Base-by-base conservation (phyloP, 768 basidiomycete species). In the Auricularia auricula-judae region DNA sequence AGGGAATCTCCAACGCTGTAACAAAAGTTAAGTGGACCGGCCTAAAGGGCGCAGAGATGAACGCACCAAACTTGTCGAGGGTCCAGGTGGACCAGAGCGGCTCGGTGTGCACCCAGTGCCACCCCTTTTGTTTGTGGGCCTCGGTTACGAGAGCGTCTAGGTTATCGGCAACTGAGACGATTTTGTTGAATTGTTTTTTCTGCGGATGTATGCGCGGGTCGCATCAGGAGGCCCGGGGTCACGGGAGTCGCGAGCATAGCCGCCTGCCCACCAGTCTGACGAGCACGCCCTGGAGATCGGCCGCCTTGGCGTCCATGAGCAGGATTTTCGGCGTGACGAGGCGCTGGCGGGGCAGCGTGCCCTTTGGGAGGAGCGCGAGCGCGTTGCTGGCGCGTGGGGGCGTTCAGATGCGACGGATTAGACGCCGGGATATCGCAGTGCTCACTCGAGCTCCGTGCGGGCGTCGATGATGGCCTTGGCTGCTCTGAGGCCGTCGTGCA, bases 11-110 rank as follows among this genome's bases (percentile, higher is more conserved):
- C 18, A 78, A 79, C 12, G 84, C 89, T 90, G 66, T 16, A n/a
- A 39, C 3, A 3, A 51, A 12, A 36, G 18, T 36, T 16, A 62
- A 7, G 54, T n/a, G 64, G 51, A 56, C 23, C 64, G 16, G 63
- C 10, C 4, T 59, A 42, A 42, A n/a, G 18, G 39, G 36, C 60
- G 36, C 23, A 54, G 5, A n/a, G 4, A 51, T 39, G 21, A 62
- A 71, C 78, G 51, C 65, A 88, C 91, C 88, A 64, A 93, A 91
- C 73, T 83, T 87, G 68, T 88, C 86, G 34, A 92, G 74, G 0
- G 91, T 78, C 91, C 91, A 93, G 11, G 90, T 91, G 33, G 82
- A 75, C 91, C 91, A 93, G 54, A 93, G 76, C 0, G 88, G 85
- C 66, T 91, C 88, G 67, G 83, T 77, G 12, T 80, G 79, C 2